Conservation (phyloP, 2,329 filamentous ascomycete genomes). For the Delphinella strobiligena region DNA sequence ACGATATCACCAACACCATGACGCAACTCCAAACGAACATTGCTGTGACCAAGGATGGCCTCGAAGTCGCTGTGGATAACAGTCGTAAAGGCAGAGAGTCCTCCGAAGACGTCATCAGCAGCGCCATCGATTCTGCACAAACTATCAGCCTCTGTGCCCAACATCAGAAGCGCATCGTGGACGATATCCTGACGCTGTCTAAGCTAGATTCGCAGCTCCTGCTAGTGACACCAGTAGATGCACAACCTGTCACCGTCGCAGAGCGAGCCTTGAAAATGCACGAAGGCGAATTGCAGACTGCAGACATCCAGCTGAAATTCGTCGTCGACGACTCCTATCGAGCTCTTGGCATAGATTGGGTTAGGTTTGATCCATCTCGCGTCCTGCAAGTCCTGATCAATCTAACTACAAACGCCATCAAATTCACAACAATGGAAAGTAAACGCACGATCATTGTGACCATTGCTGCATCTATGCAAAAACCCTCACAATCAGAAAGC, state of each 20-base stretch:
- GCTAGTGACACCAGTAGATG: constrained; percentile 57
- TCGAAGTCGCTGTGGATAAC: not conserved
- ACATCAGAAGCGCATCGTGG: constrained; percentile 70
- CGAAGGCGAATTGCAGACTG: constrained; percentile 58
- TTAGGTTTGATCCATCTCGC: constrained; percentile 61
- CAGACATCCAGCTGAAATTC: constrained; percentile 55
- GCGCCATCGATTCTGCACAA: constrained; percentile 60
- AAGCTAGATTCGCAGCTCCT: constrained; percentile 68
- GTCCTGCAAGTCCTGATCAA: constrained; percentile 73
- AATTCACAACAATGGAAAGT: constrained; percentile 58
- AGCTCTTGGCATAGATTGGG: constrained; percentile 48
- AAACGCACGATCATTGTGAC: constrained; percentile 54
- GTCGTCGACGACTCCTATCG: constrained; percentile 50
- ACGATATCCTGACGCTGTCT: constrained; percentile 60
- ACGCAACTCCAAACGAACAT: constrained; percentile 34
- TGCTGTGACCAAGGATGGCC: constrained; percentile 16
- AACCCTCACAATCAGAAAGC: constrained; percentile 32
- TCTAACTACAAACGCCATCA: constrained; percentile 68
- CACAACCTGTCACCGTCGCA: constrained; percentile 55
- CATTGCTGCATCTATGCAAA: constrained; percentile 49
- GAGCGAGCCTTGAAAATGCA: constrained; percentile 65
- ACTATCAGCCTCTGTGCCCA: constrained; percentile 68
- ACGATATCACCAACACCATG: constrained; percentile 52
- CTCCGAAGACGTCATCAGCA: constrained; percentile 37
- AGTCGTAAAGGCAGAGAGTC: constrained; percentile 20